Base-by-base conservation (phyloP, 345 rosid genomes). In the Punica granatum region DNA sequence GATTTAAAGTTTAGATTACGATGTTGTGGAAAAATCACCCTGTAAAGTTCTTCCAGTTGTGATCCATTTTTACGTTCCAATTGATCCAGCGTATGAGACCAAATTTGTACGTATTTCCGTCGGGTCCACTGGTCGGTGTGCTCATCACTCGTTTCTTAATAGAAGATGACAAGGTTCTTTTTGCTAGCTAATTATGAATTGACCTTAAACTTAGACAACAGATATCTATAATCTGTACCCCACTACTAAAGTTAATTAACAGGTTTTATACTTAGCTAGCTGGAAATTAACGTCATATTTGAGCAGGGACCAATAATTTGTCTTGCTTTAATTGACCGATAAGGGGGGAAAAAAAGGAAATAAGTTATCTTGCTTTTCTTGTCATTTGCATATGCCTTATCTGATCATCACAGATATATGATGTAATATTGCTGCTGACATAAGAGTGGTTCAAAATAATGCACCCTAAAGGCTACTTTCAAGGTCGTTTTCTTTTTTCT, bases 311-410 rank as follows among this genome's bases (percentile, higher is more conserved):
- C 59, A 25, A 25, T 25, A 25, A 7, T 30, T 53, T 53, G 59
- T 53, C 11, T 25, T 53, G 59, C 59, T 25, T 53, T 53, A 49
- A 19, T 49, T 12, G 23, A 23, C 59, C 13, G 59, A 48, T 16
- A 15, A 49, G 18, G 16, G 16, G n/a, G 28, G 19, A 12, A 9
- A 51, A 51, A 51, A 23, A 51, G n/a, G 23, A 51, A 11, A 51
- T 51, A 53, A 53, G 59, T 25, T 53, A 53, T 53, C 59, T 53
- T 53, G 59, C 59, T 53, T 53, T 53, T 53, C 28, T 53, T 6
- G 53, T 21, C 53, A 48, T 48, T 18, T 48, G 53, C 53, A 23
- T 25, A 23, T 3, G 53, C 53, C 59, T 53, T 53, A 53, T 53
- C 59, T 21, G 59, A 53, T 53, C 59, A 7, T 37, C 5, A 4